Base-by-base conservation (phyloP, 805 yeast species). In the Lachancea sp. region DNA sequence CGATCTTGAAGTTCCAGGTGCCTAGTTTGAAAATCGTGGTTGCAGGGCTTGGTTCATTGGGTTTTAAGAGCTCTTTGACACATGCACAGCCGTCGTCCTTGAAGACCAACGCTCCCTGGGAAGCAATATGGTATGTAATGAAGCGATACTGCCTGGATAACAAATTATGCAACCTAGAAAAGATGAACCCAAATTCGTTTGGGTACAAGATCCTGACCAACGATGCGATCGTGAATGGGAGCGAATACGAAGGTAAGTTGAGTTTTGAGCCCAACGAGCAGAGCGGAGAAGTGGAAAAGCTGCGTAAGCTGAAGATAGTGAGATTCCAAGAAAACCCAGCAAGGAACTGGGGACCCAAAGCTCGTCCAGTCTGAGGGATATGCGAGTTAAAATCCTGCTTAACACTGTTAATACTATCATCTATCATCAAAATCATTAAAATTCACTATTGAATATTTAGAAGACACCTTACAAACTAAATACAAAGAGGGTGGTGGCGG, bases 321-420 rank as follows among this genome's bases (percentile, higher is more conserved):
- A 72, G 96, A 52, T 90, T 74, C 63, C 98, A 89, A 59, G 88
- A 80, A 56, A 90, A 89, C 56, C 99, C 99, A 12, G 75, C 87
- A 1, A 85, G 84, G 58, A 81, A 85, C 59, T 92, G 99, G 99
- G 99, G 99, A 1, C 99, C 97, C 26, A 86, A 83, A 65, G 78
- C 96, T 3, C 78, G 83, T 55, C 94, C 95, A 3, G 37, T 34
- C 17, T 40, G 29, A 23, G 16, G 22, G 11, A 22, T 8, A 8
- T 22, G 24, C 17, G 12, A 33, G 15, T 23, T n/a, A 23, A n/a
- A n/a, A n/a, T n/a, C n/a, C n/a, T n/a, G 23, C 31, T 29, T 29
- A 9, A 29, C 31, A 13, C 13, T 29, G 31, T n/a, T n/a, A n/a
- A n/a, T n/a, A n/a, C n/a, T n/a, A n/a, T n/a, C n/a, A n/a, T n/a